Percentiles rank a stretch among this genome's conserved stretches.
phyloP scores from a whole-genome alignment of 352 stramenopile genomes.

The Saprolegnia parasitica region DNA sequence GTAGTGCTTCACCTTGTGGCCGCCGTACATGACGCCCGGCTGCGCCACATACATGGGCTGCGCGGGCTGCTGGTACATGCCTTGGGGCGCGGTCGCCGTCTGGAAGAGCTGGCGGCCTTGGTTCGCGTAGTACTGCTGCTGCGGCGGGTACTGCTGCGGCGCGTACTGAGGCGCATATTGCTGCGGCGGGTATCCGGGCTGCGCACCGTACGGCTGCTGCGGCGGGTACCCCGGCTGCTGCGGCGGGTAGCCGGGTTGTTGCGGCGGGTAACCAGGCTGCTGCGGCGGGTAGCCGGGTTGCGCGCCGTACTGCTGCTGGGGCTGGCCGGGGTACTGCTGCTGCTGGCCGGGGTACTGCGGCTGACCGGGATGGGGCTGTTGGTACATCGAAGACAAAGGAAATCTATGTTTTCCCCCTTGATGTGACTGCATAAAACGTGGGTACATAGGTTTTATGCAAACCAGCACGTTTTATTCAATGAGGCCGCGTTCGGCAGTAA shows the following conservation, averaged over 20 bases:
- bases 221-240: constrained; percentile 4
- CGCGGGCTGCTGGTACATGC: not conserved
- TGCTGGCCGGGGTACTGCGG: constrained; percentile 9
- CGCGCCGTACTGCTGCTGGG: not conserved
- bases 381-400: constrained; percentile 25
- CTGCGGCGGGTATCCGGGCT: not conserved
- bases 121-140: constrained; percentile 25
- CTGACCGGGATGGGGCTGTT: constrained; percentile 18
- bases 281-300: constrained; percentile 8
- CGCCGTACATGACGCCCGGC: constrained; percentile 21
- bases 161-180: constrained; percentile 3
- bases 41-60: constrained; percentile 28
- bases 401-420: not conserved
- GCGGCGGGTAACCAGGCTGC: constrained; percentile 17
- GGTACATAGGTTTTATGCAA: not conserved
- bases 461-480: not conserved
- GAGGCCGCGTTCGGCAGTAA: no score
- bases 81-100: constrained; percentile 16
- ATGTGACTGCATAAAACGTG: not conserved
- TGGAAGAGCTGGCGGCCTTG: constrained; percentile 26
- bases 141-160: constrained; percentile 15
- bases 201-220: constrained; percentile 1
- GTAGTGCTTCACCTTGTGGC: constrained; percentile 20
- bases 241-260: constrained; percentile 1
- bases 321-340: constrained; percentile 16